Base-by-base conservation (phyloP, 495 filamentous ascomycete genomes). In the Penicillium longicatenatum region DNA sequence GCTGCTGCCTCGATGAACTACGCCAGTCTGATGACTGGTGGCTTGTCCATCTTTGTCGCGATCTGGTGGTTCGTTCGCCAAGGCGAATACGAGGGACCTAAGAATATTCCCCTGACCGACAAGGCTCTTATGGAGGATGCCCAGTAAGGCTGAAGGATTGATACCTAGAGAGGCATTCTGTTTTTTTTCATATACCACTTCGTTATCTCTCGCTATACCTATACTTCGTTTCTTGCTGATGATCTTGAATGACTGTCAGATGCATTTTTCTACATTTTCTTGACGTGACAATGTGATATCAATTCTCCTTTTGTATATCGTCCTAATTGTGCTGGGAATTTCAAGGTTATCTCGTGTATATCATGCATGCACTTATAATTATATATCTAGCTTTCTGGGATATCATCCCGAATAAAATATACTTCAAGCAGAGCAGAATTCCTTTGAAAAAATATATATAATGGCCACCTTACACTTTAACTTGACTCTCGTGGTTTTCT, bases 1-100 rank as follows among this genome's bases (percentile, higher is more conserved):
- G 73, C 75, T 2, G 79, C 77, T 2, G 70, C 72, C 16, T 77
- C 75, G 4, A 91, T 92, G 88, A 92, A 91, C 64, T 92, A 89
- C 65, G 84, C 87, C 41, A 81, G 79, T 63, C 74, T 89, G 11
- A 87, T 90, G 54, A 78, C 85, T 12, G 85, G 78, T 9, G 87
- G 87, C 2, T 68, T 86, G 45, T 67, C 84, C 0, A 67, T 81
- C 11, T 70, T 82, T 31, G 67, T 79, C 17, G 63, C 64, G 14
- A 54, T 69, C 33, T 75, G 73, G 69, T 81, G 75, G 75, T 67
- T 76, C 45, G 31, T 73, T 48, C 71, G 70, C 55, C 63, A 66
- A 56, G 59, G 62, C 14, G 59, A 64, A 1, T 76, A 76, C 44
- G 71, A 72, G 46, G 73, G 73, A 17, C 73, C 73, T 0, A 71